Percentiles rank a stretch among this genome's conserved stretches.
Conservation (phyloP, 306 rosid genomes). For the Herpetospermum pedunculosum region DNA sequence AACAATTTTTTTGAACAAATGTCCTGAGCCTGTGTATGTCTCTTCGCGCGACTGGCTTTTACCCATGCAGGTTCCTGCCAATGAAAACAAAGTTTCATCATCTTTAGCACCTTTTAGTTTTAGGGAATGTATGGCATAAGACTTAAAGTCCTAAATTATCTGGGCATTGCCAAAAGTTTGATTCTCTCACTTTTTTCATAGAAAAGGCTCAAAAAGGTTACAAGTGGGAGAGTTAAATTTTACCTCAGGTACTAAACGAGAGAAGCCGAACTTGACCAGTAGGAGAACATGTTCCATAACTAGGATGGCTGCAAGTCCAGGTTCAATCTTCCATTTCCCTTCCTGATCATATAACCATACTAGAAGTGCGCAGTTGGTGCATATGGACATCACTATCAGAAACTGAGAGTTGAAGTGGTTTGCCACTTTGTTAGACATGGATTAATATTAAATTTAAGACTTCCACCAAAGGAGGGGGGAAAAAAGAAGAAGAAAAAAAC, state of each 20-base stretch:
- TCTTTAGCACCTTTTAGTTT: background rate
- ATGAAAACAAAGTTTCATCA: background rate
- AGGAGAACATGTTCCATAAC: constrained; percentile 85
- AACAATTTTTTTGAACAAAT: constrained; percentile 68
- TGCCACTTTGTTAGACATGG: constrained; percentile 7
- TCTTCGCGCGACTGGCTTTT: constrained; percentile 60
- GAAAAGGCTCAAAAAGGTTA: background rate
- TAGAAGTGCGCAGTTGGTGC: constrained; percentile 91
- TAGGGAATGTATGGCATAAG: constrained; percentile 1
- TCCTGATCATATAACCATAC: constrained; percentile 88
- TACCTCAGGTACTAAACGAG: constrained; percentile 89
- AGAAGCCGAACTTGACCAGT: constrained; percentile 74
- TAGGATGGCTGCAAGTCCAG: constrained; percentile 86
- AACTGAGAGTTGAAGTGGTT: constrained; percentile 37
- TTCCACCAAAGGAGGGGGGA: background rate
- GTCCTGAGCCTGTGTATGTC: constrained; percentile 54
- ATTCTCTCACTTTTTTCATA: background rate
- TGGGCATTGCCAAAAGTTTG: background rate
- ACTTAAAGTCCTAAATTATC: background rate
- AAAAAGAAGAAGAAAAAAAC: background rate
- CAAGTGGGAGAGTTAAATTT: background rate
- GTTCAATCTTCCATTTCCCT: constrained; percentile 93
- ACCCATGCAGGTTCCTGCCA: constrained; percentile 98
- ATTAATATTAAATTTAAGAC: background rate
- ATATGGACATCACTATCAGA: constrained; percentile 68